Percentiles rank a stretch among this genome's conserved stretches.
Conservation (phyloP, 495 filamentous ascomycete species). For the Viridothelium virens region DNA sequence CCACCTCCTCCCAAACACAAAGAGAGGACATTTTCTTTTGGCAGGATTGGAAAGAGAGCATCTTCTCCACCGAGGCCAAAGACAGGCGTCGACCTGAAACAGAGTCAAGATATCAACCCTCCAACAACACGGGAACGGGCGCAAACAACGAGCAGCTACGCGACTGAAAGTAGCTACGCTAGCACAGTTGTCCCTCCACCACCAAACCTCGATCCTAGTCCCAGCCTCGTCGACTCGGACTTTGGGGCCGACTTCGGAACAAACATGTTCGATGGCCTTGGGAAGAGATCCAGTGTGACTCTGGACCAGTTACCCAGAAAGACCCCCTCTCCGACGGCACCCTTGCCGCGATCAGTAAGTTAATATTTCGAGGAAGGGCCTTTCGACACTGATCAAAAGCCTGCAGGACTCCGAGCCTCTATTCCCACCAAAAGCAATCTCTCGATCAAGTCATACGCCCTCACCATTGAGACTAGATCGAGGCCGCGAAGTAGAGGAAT, state of each 20-base stretch:
- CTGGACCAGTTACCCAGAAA: slow-evolving; percentile 12
- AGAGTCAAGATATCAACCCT: neutral
- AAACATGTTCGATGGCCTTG: slow-evolving; percentile 30
- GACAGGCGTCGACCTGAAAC: slow-evolving; percentile 15
- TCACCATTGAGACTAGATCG: slow-evolving; percentile 24
- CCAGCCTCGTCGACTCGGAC: slow-evolving; percentile 24
- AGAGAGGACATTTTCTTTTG: slow-evolving; percentile 25
- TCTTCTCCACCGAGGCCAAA: neutral
- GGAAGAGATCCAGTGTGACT: slow-evolving; percentile 18
- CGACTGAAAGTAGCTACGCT: slow-evolving; percentile 33
- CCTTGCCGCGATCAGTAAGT: slow-evolving; percentile 24
- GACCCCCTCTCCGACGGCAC: slow-evolving; percentile 13
- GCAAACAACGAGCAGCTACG: slow-evolving; percentile 36
- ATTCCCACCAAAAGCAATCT: slow-evolving; percentile 22
- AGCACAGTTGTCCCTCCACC: slow-evolving; percentile 35
- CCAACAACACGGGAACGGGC: slow-evolving; percentile 24
- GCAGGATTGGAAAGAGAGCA: slow-evolving; percentile 17
- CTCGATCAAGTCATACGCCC: slow-evolving; percentile 20
- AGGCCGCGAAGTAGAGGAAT: slow-evolving; percentile 24
- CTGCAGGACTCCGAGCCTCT: slow-evolving; percentile 27
- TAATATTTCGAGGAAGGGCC: neutral
- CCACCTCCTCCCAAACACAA: slow-evolving; percentile 24
- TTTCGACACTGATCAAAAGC: slow-evolving; percentile 14
- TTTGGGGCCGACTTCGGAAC: slow-evolving; percentile 30
- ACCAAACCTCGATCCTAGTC: slow-evolving; percentile 27